Conservation (phyloP, 2,329 filamentous ascomycete genomes). For the Triangularia verruculosa region DNA sequence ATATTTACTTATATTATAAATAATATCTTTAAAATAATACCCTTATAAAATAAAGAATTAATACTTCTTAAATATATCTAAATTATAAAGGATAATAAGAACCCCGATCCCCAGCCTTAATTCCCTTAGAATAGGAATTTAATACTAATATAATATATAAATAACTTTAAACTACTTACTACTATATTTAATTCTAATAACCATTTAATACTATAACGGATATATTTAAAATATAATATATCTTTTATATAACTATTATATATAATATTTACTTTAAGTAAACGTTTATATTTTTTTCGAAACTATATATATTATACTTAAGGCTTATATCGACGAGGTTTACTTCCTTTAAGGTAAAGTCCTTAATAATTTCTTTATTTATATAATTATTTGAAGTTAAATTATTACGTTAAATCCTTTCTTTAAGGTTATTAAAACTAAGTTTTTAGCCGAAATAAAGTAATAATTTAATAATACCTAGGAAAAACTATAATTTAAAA, state of each 20-base stretch:
- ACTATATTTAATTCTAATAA: neutral
- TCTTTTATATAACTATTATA: neutral
- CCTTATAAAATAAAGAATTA: neutral
- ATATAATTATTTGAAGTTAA: neutral
- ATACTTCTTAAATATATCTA: neutral
- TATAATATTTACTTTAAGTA: neutral
- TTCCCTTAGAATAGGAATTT: neutral
- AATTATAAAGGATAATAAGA: neutral
- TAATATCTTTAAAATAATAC: neutral
- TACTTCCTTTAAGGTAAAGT: neutral
- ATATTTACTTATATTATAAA: constrained; percentile 7
- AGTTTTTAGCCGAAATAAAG: neutral
- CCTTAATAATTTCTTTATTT: neutral
- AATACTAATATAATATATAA: neutral
- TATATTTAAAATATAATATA: neutral
- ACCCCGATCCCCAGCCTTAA: neutral
- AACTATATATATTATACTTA: neutral
- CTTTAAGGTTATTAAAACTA: neutral
- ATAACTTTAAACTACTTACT: neutral
- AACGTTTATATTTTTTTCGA: neutral
- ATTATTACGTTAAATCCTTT: neutral
- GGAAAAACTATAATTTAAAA: neutral
- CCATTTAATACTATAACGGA: neutral
- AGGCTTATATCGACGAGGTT: neutral
- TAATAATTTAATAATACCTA: neutral